Percentiles rank a stretch among this genome's conserved stretches.
phyloP scores from a whole-genome alignment of 108 stramenopile genomes.

The Cylindrotheca closterium region DNA sequence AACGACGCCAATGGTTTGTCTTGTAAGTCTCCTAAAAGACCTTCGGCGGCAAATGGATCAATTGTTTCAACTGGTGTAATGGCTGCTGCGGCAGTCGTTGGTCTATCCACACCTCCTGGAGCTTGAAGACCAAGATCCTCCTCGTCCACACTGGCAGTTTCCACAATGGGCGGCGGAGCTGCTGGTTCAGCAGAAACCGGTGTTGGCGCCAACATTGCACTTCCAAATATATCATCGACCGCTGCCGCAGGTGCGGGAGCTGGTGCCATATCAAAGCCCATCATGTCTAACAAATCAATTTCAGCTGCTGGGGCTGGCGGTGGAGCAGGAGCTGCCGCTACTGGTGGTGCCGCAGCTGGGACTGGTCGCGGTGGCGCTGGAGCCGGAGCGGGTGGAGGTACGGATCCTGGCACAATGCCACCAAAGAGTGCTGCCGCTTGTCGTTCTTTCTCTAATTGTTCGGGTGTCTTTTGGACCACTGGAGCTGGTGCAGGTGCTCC shows the following conservation, averaged over 20 bases:
- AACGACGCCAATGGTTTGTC: conserved; percentile 61
- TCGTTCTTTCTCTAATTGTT: conserved; percentile 91
- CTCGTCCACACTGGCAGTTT: conserved; percentile 52
- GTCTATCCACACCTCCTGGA: conserved; percentile 32
- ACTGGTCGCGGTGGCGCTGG: conserved; percentile 31
- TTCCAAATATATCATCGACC: conserved; percentile 32
- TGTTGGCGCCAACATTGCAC: conserved; percentile 20
- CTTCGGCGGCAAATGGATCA: conserved; percentile 81
- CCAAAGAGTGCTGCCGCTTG: conserved; percentile 96
- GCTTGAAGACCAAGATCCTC: conserved; percentile 2
- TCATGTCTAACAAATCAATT: conserved; percentile 46
- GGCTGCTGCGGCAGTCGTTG: conserved; percentile 39
- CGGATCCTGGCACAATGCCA: conserved; percentile 71
- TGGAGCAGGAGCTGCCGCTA: conserved; percentile 41
- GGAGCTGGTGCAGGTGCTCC: conserved; percentile 36
- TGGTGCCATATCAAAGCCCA: conserved; percentile 29
- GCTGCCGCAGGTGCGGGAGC: conserved; percentile 36
- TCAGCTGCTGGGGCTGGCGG: conserved; percentile 41
- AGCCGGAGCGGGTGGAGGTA: conserved; percentile 42
- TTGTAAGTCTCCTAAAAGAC: conserved; percentile 54
- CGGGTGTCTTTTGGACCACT: conserved; percentile 53
- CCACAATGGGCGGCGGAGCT: conserved; percentile 34
- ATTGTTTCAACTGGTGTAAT: conserved; percentile 24
- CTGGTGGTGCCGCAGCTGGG: conserved; percentile 51
- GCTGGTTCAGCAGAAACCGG: conserved; percentile 35